These are phyloP conservation scores for Cryptococcus sp. DNA, from an alignment of 1,284 basidiomycete genomes.

Conservation along the genomic window DNA sequence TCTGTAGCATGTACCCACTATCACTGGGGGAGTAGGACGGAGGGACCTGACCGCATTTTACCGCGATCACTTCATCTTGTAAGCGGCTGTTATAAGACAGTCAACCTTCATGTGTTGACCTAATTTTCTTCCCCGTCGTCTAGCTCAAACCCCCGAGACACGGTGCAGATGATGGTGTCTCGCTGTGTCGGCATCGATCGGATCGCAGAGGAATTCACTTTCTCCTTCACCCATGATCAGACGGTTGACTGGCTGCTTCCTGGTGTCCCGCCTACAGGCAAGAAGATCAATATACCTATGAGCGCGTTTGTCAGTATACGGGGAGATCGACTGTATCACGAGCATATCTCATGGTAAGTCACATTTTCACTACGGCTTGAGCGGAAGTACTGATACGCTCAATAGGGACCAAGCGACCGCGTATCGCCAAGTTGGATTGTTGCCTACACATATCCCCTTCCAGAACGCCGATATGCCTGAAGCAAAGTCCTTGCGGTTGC, in stretches of 20 bases:
- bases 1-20: slow-evolving; percentile 28
- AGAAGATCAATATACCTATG: slow-evolving; percentile 60
- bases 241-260: slow-evolving; percentile 58
- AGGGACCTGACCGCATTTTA: slow-evolving; percentile 60
- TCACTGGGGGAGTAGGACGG: slow-evolving; percentile 60
- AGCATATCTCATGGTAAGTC: slow-evolving; percentile 55
- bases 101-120: neutral
- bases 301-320: slow-evolving; percentile 62
- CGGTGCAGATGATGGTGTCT: slow-evolving; percentile 18
- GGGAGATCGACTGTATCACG: slow-evolving; percentile 61
- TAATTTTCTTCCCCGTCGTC: slow-evolving; percentile 55
- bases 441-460: slow-evolving; percentile 19
- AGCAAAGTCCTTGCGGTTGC: slow-evolving; percentile 19
- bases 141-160: slow-evolving; percentile 57
- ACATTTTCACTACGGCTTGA: neutral
- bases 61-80: slow-evolving; percentile 46
- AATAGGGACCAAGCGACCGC: slow-evolving; percentile 33
- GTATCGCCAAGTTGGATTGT: slow-evolving; percentile 26
- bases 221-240: slow-evolving; percentile 56
- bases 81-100: slow-evolving; percentile 3
- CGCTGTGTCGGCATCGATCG: slow-evolving; percentile 31
- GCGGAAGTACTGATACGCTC: neutral
- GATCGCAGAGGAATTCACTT: slow-evolving; percentile 35
- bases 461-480: slow-evolving; percentile 8
- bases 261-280: slow-evolving; percentile 58